Percentiles rank a stretch among this genome's conserved stretches.
phyloP scores from a whole-genome alignment of 352 stramenopile genomes.

The Phytophthora palmivora region DNA sequence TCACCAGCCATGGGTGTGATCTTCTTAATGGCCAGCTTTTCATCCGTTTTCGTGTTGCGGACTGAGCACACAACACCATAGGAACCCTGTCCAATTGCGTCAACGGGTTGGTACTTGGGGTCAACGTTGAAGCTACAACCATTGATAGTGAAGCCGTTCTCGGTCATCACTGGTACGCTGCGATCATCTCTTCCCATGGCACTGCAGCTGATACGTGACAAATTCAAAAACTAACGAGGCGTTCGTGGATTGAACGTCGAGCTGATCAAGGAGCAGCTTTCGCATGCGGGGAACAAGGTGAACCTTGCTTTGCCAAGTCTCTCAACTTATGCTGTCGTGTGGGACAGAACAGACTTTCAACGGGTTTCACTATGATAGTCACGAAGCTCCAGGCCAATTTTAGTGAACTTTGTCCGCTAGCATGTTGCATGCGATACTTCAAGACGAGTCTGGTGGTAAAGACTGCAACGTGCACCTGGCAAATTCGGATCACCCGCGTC shows the following conservation, averaged over 20 bases:
- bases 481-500: conserved; percentile 8
- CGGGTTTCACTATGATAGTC: conserved; percentile 24
- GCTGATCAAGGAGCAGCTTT: conserved; percentile 19
- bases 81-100: conserved; percentile 93
- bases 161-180: conserved; percentile 61
- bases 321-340: conserved; percentile 13
- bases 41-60: conserved; percentile 72
- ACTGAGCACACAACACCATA: conserved; percentile 95
- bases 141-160: conserved; percentile 87
- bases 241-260: no score
- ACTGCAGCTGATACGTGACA: background rate
- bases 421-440: conserved; percentile 40
- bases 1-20: conserved; percentile 92
- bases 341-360: conserved; percentile 29
- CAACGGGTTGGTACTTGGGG: conserved; percentile 81
- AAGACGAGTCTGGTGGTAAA: conserved; percentile 18
- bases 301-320: conserved; percentile 39
- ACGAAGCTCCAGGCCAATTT: conserved; percentile 32
- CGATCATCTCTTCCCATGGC: conserved; percentile 69
- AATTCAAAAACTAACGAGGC: background rate
- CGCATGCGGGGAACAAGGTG: conserved; percentile 41
- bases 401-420: conserved; percentile 33
- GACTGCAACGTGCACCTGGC: background rate
- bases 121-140: conserved; percentile 85
- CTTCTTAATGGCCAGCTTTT: conserved; percentile 94